A percentile compares a stretch with the other conserved stretches of the same genome.
Conservation (phyloP, 2,329 filamentous ascomycete genomes). For the Colletotrichum euphorbiae region DNA sequence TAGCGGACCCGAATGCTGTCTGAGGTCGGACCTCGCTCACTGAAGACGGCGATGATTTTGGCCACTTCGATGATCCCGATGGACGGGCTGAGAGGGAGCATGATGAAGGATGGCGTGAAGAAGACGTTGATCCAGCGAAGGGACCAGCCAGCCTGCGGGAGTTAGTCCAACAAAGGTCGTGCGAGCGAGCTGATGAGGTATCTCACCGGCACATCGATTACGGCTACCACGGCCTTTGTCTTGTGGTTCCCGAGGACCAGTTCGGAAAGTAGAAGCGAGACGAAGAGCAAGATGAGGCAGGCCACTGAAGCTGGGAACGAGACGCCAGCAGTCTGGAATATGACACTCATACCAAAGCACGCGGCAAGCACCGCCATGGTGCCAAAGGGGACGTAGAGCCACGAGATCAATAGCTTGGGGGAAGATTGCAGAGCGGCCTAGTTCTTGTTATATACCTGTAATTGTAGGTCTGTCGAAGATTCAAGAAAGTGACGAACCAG, state of each 20-base stretch:
- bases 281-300: conserved; percentile 66
- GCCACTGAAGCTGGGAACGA: conserved; percentile 71
- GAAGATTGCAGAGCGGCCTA: conserved; percentile 31
- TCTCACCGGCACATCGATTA: conserved; percentile 66
- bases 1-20: not conserved
- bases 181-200: not conserved
- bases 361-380: conserved; percentile 54
- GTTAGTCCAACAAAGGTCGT: not conserved
- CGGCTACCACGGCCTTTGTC: conserved; percentile 59
- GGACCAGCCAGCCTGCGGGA: conserved; percentile 64
- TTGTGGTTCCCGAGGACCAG: conserved; percentile 58
- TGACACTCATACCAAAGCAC: conserved; percentile 58
- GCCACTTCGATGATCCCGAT: conserved; percentile 66
- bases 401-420: conserved; percentile 50
- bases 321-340: conserved; percentile 59
- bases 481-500: conserved; percentile 14
- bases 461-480: rapidly evolving
- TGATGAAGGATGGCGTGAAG: conserved; percentile 70
- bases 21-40: conserved; percentile 50
- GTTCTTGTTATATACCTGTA: not conserved
- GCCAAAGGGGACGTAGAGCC: conserved; percentile 63
- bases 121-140: conserved; percentile 69
- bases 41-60: conserved; percentile 70
- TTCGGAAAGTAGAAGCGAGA: conserved; percentile 61
- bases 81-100: conserved; percentile 66